Base-by-base conservation (phyloP, 1,284 basidiomycete species). In the Trichosporon sp. region DNA sequence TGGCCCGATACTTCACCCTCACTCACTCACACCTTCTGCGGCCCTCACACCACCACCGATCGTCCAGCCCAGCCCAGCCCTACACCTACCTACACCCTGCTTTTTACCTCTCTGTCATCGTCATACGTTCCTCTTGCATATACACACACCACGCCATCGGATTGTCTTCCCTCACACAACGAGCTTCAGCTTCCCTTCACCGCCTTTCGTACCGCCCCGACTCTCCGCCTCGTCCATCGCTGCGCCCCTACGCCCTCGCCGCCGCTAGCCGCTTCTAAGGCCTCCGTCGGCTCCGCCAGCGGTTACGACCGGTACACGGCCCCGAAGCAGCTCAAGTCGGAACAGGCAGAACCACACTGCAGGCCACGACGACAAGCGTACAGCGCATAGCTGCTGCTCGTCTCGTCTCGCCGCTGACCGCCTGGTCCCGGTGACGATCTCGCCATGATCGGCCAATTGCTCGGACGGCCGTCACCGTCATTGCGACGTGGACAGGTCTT, bases 401-500 rank as follows among this genome's bases (percentile, higher is more conserved):
- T 16, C 46, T 52, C 21, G n/a, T 21, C 37, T 56, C 56, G 21
- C 3, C 23, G 13, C 31, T 33, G 29, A 5, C 6, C 25, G 29
- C 34, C 19, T 11, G 56, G n/a, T n/a, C n/a, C n/a, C n/a, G n/a
- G n/a, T n/a, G n/a, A n/a, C n/a, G n/a, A n/a, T n/a, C 33, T 10
- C 60, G 40, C 25, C 36, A 93, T 93, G 91, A 88, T 93, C 71
- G 91, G 93, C 81, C 89, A 92, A 74, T 78, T 93, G 54, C 80
- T 90, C 6, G 91, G 91, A 49, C 85, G 87, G 31, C 91, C 91
- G 2, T 90, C 83, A 72, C 85, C 86, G 14, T 84, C 86, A 11
- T 89, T 89, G 85, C 89, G 89, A 71, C 85, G 91, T 33, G 81
- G 86, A 8, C 90, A 92, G 81, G 87, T 87, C 66, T 88, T 92